Conservation (phyloP, 192 early-diverging fungal species). For the Geosiphon pyriformis region DNA sequence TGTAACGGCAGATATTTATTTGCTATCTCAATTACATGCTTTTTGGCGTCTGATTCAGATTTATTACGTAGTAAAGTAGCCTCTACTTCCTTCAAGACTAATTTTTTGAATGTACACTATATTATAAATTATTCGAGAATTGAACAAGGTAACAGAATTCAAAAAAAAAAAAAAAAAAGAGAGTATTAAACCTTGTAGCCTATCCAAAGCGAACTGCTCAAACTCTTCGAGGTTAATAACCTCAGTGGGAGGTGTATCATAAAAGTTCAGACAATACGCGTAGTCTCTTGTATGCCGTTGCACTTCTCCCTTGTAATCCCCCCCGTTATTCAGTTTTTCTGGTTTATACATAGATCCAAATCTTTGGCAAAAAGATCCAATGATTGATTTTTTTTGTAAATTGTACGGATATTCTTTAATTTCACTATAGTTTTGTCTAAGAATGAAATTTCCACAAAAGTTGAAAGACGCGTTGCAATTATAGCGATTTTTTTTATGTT, state of each 20-base stretch:
- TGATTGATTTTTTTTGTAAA: no score
- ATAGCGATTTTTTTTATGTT: no score
- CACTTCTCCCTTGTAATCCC: not conserved
- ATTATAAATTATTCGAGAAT: not conserved
- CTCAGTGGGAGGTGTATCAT: constrained; percentile 52
- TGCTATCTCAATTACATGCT: constrained; percentile 45
- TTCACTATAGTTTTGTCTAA: no score
- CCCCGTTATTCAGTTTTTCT: no score
- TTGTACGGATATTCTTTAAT: no score
- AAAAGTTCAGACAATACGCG: constrained; percentile 59
- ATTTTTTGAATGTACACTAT: not conserved
- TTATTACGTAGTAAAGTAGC: constrained; percentile 70
- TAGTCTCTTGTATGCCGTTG: not conserved
- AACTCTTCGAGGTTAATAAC: constrained; percentile 70
- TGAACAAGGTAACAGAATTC: not conserved
- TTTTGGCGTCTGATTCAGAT: constrained; percentile 50
- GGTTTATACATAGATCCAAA: no score
- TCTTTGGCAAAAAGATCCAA: no score
- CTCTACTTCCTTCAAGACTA: constrained; percentile 80
- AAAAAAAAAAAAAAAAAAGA: constrained; percentile 1
- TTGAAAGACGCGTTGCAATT: no score
- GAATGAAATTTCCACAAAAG: no score
- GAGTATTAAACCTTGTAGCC: constrained; percentile 49
- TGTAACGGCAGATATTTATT: constrained; percentile 60
- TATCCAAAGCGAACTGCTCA: constrained; percentile 67